Percentiles rank a stretch among this genome's conserved stretches.
Conservation (phyloP, 441 rosid genomes). For the Euphorbia corollata region DNA sequence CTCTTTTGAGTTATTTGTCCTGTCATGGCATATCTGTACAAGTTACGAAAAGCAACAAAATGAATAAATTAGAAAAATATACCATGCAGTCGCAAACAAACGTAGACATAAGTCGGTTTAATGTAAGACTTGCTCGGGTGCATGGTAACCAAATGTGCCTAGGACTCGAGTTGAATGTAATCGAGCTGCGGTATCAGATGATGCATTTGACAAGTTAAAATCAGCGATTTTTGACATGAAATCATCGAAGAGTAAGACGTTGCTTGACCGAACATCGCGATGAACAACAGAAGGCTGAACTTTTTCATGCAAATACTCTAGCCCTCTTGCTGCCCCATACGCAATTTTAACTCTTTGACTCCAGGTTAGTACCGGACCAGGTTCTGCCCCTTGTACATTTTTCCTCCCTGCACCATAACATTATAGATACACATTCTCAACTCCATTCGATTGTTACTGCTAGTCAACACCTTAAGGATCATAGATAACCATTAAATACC, state of each 20-base stretch:
- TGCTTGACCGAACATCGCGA: constrained; percentile 91
- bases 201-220: constrained; percentile 75
- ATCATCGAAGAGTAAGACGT: constrained; percentile 71
- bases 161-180: constrained; percentile 89
- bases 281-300: constrained; percentile 85
- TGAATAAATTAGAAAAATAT: no score
- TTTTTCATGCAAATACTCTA: constrained; percentile 86
- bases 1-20: constrained; percentile 95
- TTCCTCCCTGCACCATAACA: constrained; percentile 56
- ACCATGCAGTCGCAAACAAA: no score
- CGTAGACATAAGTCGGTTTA: neutral
- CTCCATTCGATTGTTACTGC: neutral
- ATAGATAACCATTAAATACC: constrained; percentile 30
- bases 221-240: constrained; percentile 78
- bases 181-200: constrained; percentile 83
- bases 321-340: constrained; percentile 79
- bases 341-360: constrained; percentile 81
- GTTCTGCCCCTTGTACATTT: constrained; percentile 89
- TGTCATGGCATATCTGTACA: constrained; percentile 85
- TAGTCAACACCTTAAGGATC: neutral
- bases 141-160: constrained; percentile 96
- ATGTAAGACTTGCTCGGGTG: constrained; percentile 62
- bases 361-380: constrained; percentile 85
- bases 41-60: no score
- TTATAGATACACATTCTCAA: neutral